These are phyloP conservation scores for Chlamydomonas sp. DNA, from an alignment of 139 green algal species.

Conservation along the genomic window DNA sequence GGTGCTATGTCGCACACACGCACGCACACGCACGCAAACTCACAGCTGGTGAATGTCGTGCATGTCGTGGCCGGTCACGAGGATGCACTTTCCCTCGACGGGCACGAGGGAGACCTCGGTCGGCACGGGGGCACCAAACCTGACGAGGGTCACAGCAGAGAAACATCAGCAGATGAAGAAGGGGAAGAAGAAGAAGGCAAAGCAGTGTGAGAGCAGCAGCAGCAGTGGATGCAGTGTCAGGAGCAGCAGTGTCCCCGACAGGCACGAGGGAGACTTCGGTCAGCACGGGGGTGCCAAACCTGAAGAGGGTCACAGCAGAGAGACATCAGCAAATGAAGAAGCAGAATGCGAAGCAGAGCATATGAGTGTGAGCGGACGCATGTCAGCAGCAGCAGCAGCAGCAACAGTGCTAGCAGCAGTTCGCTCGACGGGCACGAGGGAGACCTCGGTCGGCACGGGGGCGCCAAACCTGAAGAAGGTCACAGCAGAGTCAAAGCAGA, in stretches of 20 bases:
- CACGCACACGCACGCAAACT: no score
- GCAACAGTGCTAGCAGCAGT: no score
- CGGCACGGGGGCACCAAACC: slow-evolving; percentile 51
- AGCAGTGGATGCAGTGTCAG: no score
- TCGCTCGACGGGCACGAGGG: slow-evolving; percentile 41
- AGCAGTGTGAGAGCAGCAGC: no score
- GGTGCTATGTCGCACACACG: no score
- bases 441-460: slow-evolving; percentile 46
- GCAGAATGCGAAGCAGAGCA: no score
- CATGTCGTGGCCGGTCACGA: slow-evolving; percentile 72
- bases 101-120: slow-evolving; percentile 50
- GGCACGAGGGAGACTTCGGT: slow-evolving; percentile 50
- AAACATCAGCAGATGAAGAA: background rate
- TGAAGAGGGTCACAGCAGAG: background rate
- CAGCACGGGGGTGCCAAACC: slow-evolving; percentile 48
- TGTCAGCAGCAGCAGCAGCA: no score
- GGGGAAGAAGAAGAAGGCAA: no score
- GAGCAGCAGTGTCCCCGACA: no score
- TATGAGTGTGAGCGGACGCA: no score
- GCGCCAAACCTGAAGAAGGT: slow-evolving; percentile 49
- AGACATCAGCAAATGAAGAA: background rate
- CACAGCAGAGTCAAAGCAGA: background rate
- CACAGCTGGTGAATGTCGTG: slow-evolving; percentile 25
- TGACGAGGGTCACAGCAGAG: background rate
- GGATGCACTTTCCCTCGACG: slow-evolving; percentile 54